Evolutionary conservation across 129 eudicot species (phyloP).

Genomic region (Pseudognaphalium luteoalbum): DNA sequence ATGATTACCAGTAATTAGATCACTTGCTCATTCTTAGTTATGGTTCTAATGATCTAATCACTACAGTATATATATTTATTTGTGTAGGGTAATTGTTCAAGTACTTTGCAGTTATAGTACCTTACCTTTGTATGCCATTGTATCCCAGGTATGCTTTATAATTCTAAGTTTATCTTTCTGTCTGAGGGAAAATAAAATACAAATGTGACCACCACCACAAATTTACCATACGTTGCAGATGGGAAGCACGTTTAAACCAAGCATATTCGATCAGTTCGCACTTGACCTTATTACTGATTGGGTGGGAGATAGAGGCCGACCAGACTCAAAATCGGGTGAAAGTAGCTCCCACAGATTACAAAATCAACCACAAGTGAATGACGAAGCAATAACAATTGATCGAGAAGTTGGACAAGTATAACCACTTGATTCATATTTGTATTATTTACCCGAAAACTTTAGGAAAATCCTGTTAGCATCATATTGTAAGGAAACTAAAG

Average conservation of each 20-base stretch:
- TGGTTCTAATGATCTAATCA: background rate
- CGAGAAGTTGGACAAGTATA: slow-evolving; percentile 15
- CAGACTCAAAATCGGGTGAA: slow-evolving; percentile 4
- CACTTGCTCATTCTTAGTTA: background rate
- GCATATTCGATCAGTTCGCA: slow-evolving; percentile 41
- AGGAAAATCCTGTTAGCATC: background rate
- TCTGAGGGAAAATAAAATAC: background rate
- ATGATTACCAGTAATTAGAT: no score
- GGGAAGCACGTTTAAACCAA: slow-evolving; percentile 64
- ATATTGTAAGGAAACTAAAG: no score
- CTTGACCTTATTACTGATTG: slow-evolving; percentile 31
- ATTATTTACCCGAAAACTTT: background rate
- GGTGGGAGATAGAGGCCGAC: slow-evolving; percentile 20
- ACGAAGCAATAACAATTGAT: slow-evolving; percentile 21
- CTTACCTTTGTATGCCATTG: slow-evolving; percentile 73
- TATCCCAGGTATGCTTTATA: slow-evolving; percentile 58
- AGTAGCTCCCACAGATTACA: slow-evolving; percentile 26
- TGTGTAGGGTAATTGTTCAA: slow-evolving; percentile 66
- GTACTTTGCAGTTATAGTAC: slow-evolving; percentile 85
- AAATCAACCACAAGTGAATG: slow-evolving; percentile 28
- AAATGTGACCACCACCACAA: background rate
- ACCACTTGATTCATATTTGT: background rate
- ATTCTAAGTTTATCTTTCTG: background rate
- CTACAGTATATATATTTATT: background rate
- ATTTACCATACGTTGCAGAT: slow-evolving; percentile 11